These are phyloP conservation scores for Solanum microdontum DNA, from an alignment of 257 asterid species.

Conservation along the genomic window DNA sequence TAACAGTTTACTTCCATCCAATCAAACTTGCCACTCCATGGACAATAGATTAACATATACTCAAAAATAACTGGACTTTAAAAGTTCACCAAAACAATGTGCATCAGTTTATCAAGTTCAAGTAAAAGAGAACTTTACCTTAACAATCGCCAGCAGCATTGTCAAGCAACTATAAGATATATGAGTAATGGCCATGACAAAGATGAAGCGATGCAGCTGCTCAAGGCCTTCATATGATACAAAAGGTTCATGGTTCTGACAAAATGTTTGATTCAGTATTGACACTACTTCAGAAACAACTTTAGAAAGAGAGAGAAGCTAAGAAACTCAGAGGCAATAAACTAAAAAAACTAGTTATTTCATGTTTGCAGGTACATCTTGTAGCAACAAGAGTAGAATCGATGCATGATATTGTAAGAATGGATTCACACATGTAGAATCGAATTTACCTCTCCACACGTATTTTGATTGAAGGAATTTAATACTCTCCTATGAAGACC, in stretches of 20 bases:
- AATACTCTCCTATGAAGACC: constrained; percentile 44
- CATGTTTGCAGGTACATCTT: not conserved
- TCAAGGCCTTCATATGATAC: constrained; percentile 97
- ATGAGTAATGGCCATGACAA: constrained; percentile 94
- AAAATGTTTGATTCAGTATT: not conserved
- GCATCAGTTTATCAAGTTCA: not conserved
- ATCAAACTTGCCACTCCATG: not conserved
- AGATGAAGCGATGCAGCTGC: constrained; percentile 95
- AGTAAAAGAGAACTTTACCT: constrained; percentile 38
- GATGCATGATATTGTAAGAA: not conserved
- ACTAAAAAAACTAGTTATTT: not conserved
- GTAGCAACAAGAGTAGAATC: not conserved
- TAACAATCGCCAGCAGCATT: constrained; percentile 88
- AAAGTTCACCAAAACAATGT: not conserved
- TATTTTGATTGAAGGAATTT: constrained; percentile 47
- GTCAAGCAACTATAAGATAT: constrained; percentile 93
- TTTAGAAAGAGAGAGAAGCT: not conserved
- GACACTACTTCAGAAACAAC: not conserved
- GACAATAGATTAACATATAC: not conserved
- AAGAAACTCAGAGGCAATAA: not conserved
- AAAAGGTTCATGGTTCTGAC: constrained; percentile 83
- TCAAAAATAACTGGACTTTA: not conserved
- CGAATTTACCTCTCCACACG: constrained; percentile 58
- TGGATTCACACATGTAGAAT: not conserved
- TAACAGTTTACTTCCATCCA: not conserved